Percentiles rank a stretch among this genome's conserved stretches.
phyloP scores from a whole-genome alignment of 768 basidiomycete genomes.

The Plicaturopsis crispa region DNA sequence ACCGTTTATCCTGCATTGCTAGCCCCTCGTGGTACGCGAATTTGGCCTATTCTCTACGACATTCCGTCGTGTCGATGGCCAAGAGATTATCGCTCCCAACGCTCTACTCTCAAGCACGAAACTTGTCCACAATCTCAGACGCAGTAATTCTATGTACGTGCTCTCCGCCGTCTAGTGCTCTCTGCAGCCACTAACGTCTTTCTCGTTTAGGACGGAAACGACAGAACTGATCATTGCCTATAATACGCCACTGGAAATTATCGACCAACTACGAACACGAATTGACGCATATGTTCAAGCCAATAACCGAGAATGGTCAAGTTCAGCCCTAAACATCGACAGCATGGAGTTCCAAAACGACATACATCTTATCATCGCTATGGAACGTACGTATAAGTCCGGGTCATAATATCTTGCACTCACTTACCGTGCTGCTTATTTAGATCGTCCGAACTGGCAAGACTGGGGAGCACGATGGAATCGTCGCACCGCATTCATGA shows the following conservation, averaged over 20 bases:
- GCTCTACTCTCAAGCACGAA: conserved; percentile 62
- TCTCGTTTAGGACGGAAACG: conserved; percentile 49
- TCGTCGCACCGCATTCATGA: conserved; percentile 72
- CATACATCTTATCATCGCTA: conserved; percentile 54
- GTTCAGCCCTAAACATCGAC: conserved; percentile 59
- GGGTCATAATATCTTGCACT: conserved; percentile 1
- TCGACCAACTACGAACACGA: conserved; percentile 58
- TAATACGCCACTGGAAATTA: conserved; percentile 59
- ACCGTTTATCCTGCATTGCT: conserved; percentile 12
- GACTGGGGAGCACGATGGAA: conserved; percentile 80
- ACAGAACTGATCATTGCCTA: conserved; percentile 61
- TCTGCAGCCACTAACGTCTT: neutral
- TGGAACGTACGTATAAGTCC: conserved; percentile 52
- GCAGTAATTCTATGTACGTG: conserved; percentile 65
- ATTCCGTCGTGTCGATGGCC: conserved; percentile 74
- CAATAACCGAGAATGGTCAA: conserved; percentile 71
- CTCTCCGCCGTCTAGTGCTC: neutral
- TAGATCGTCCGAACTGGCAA: conserved; percentile 79
- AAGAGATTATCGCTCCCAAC: conserved; percentile 76
- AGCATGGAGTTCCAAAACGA: conserved; percentile 76
- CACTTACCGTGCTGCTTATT: neutral
- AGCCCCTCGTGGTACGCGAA: conserved; percentile 55
- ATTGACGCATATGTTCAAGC: conserved; percentile 51
- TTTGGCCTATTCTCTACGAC: conserved; percentile 77
- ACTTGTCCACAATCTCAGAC: conserved; percentile 70